Conservation (phyloP, 148 eudicot species). For the Pouteria glomerata region DNA sequence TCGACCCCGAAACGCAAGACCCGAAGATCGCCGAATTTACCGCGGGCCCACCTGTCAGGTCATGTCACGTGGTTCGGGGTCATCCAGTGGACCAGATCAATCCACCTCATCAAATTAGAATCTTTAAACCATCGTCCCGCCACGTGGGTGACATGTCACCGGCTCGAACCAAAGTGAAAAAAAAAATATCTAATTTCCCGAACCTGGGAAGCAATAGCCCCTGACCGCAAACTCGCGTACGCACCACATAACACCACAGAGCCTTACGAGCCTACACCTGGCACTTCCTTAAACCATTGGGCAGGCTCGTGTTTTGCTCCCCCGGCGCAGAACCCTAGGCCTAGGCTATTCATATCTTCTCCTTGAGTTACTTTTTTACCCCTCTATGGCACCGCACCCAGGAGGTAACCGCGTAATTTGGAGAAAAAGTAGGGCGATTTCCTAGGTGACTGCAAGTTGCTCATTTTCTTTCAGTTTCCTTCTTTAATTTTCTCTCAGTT, state of each 20-base stretch:
- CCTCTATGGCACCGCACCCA: background rate
- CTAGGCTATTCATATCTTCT: background rate
- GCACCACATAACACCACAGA: conserved; percentile 5
- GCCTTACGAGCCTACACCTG: conserved; percentile 12
- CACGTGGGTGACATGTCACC: conserved; percentile 13
- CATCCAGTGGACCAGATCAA: background rate
- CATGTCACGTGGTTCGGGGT: background rate
- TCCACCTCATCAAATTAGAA: conserved; percentile 18
- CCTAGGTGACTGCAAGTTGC: background rate
- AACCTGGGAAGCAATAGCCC: background rate
- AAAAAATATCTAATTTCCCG: conserved; percentile 14
- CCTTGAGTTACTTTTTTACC: background rate
- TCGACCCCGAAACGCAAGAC: background rate
- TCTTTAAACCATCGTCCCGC: background rate
- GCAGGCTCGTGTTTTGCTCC: background rate
- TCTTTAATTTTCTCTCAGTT: background rate
- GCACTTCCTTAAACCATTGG: background rate
- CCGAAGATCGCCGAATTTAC: background rate
- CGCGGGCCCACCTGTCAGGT: background rate
- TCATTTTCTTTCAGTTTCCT: background rate
- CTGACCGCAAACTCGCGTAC: background rate
- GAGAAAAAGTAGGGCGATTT: background rate
- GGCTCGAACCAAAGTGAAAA: no score
- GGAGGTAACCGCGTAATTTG: background rate
- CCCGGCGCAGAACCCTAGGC: background rate